A percentile compares a stretch with the other conserved stretches of the same genome.
Evolutionary conservation across 1,284 basidiomycete genomes (phyloP).

Genomic region (Fomitiporia mediterranea): DNA sequence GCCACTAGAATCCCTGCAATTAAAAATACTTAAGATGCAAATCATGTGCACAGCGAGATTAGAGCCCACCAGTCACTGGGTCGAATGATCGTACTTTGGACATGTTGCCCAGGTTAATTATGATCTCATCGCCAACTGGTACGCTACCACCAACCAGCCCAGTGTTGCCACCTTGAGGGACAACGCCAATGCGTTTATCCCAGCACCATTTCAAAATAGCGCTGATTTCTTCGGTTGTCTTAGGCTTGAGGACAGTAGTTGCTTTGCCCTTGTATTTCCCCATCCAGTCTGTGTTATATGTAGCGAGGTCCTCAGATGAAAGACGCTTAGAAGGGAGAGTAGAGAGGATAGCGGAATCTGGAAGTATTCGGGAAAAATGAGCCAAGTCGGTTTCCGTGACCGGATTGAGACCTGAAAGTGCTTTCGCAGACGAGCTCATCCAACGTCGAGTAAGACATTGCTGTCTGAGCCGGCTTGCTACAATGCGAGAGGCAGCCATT

Average conservation of each 20-base stretch:
- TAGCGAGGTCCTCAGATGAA: slow-evolving; percentile 51
- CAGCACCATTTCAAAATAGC: slow-evolving; percentile 85
- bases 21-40: slow-evolving; percentile 8
- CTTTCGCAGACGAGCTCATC: slow-evolving; percentile 7
- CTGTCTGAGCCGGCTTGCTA: neutral
- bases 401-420: slow-evolving; percentile 32
- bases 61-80: slow-evolving; percentile 69
- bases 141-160: slow-evolving; percentile 97
- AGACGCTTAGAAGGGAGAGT: slow-evolving; percentile 48
- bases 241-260: slow-evolving; percentile 86
- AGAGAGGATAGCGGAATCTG: slow-evolving; percentile 57
- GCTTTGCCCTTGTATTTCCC: slow-evolving; percentile 88
- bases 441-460: slow-evolving; percentile 6
- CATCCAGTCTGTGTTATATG: slow-evolving; percentile 97
- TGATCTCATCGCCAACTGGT: slow-evolving; percentile 85
- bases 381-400: slow-evolving; percentile 54
- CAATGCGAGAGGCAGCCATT: slow-evolving; percentile 13
- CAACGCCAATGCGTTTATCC: slow-evolving; percentile 75
- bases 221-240: slow-evolving; percentile 84
- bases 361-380: slow-evolving; percentile 59
- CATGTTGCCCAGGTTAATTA: slow-evolving; percentile 83
- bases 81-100: slow-evolving; percentile 89
- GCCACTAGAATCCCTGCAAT: slow-evolving; percentile 63
- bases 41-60: slow-evolving; percentile 18
- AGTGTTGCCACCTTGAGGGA: slow-evolving; percentile 98